Evolutionary conservation across 2,329 filamentous ascomycete species (phyloP), one percentile per base, ranked within the genome.

Genomic region (Ophiognomonia clavigignenti-juglandacearum): DNA sequence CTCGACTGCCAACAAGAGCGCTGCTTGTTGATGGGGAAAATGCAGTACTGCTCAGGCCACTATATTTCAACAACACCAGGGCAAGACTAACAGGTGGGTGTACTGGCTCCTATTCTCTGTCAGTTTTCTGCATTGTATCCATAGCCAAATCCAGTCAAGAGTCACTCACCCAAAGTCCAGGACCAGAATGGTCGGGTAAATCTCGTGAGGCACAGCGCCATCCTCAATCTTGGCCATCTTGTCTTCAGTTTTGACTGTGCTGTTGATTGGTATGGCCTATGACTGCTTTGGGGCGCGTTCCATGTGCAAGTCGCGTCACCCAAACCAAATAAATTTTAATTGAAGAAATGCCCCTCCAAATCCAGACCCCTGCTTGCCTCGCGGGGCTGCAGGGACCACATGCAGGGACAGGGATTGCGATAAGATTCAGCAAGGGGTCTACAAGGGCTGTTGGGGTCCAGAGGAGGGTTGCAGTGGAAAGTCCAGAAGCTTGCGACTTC

Each of bases 141-240:
- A n/a, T n/a, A n/a, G n/a, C n/a, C n/a, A n/a, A n/a, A n/a, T 91
- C 72, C 64, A 90, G 85, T 34, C 80, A 83, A 60, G 83, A 85
- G 67, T 88, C 84, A 20, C 78, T 46, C 43, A 84, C 43, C 70
- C 84, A 62, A 87, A 88, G 65, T 88, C 84, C 57, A 88, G 71
- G 54, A 84, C 80, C 54, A 88, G 70, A 57, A 88, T 84, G 54
- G 85, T 88, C 72, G 85, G 48, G 35, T 47, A 50, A 9, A 46
- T 40, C 47, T 50, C 74, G 64, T 44, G 40, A 9, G 46, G 43
- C 42, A 45, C 50, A 29, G 50, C 46, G 23, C 43, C 43, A 26
- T 43, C 43, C 29, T 52, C 50, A 34, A 49, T 39, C 29, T 37
- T 49, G 16, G 46, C 50, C 50, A 52, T 52, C 32, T 48, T 32